Base-by-base conservation (phyloP, 805 yeast genomes). In the Saccharomycopsis microspora region DNA sequence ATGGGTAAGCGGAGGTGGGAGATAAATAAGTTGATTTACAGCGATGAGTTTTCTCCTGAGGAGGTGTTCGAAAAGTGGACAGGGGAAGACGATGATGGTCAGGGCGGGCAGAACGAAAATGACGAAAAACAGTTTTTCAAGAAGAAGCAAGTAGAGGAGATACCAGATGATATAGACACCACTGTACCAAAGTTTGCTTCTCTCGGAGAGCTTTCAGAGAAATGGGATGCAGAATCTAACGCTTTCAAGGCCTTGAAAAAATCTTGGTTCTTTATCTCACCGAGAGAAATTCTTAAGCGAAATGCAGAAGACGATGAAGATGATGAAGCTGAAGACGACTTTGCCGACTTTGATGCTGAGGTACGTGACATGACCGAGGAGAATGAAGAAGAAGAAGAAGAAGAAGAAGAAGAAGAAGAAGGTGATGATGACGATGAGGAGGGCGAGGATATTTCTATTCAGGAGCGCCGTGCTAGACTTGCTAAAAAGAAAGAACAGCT, bases 401-500 rank as follows among this genome's bases (percentile, higher is more conserved):
- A 62, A 35, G 63, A 67, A 36, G 69, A 69, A 32, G 74, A 69
- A 72, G 70, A 61, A 41, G 67, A 60, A 44, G 69, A 62, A 35
- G 63, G 62, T 37, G 58, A 61, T 31, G 68, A 67, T 5, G 70
- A 64, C 5, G 73, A 63, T 3, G 64, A 57, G 1, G 72, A 65
- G 8, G 72, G 66, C 3, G 66, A 62, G 5, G 64, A 49, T 29
- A 28, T 49, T 10, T 41, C 51, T 30, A 49, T 49, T 6, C 29
- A 42, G 3, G 57, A 49, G 31, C 55, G 54, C 31, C 32, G 50
- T 5, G 42, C 50, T 29, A 43, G 31, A 27, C 33, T 50, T 5
- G 53, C 53, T 62, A 78, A 82, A 52, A 88, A 85, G 69, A 94
- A 93, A 59, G 97, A 89, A 54, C 81, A 85, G 58, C 71, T 90